A percentile compares a stretch with the other conserved stretches of the same genome.
These are phyloP conservation scores for Piper betle DNA, from an alignment of 164 flowering plant species.

Conservation along the genomic window DNA sequence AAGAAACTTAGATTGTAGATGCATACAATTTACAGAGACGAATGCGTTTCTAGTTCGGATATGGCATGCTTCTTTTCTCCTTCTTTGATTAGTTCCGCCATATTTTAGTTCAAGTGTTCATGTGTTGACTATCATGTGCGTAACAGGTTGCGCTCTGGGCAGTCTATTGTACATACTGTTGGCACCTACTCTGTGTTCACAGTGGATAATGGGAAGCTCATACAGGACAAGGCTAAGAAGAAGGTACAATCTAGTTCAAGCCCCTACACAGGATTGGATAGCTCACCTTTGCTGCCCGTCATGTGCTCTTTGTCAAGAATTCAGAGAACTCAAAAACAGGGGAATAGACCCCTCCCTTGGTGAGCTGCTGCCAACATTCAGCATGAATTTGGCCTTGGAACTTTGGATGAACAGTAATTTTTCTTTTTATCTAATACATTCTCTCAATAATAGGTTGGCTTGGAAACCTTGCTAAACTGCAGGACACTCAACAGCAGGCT, in stretches of 20 bases:
- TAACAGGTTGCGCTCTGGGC: slow-evolving; percentile 20
- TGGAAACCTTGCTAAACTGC: slow-evolving; percentile 7
- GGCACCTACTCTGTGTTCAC: slow-evolving; percentile 10
- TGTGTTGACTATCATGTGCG: background rate
- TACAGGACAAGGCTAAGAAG: slow-evolving; percentile 25
- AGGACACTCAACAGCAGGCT: slow-evolving; percentile 3
- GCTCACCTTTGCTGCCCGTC: slow-evolving; percentile 22
- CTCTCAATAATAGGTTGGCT: slow-evolving; percentile 5
- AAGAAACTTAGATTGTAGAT: background rate
- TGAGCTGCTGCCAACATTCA: slow-evolving; percentile 3
- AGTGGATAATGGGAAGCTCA: slow-evolving; percentile 23
- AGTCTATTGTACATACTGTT: slow-evolving; percentile 16
- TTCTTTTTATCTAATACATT: background rate
- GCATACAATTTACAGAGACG: too few species aligned
- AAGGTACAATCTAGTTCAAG: slow-evolving; percentile 17
- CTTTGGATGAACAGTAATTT: background rate
- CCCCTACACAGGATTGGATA: slow-evolving; percentile 25
- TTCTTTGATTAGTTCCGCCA: background rate
- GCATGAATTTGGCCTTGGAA: background rate
- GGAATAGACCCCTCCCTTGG: slow-evolving; percentile 28
- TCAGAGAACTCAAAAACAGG: slow-evolving; percentile 25
- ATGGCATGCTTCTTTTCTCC: background rate
- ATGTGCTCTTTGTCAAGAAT: slow-evolving; percentile 34
- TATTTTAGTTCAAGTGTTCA: background rate
- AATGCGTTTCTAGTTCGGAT: too few species aligned